phyloP scores from a whole-genome alignment of 768 basidiomycete species.

The Xanthoconium stramineum region DNA sequence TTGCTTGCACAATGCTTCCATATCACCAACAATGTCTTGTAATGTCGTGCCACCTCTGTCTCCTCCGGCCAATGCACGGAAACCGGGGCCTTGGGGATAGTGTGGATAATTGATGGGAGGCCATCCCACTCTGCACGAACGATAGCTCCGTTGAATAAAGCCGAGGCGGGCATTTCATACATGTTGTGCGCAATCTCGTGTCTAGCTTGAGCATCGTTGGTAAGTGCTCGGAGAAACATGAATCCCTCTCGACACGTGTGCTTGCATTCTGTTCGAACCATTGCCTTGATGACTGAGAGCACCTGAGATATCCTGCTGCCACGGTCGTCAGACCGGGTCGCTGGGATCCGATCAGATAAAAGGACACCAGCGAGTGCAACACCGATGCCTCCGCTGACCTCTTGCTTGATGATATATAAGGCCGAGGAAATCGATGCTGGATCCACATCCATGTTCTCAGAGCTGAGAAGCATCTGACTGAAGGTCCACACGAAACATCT shows the following conservation, averaged over 20 bases:
- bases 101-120: conserved; percentile 28
- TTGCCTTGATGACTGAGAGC: conserved; percentile 36
- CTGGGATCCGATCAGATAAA: conserved; percentile 21
- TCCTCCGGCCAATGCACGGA: conserved; percentile 35
- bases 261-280: conserved; percentile 30
- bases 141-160: conserved; percentile 47
- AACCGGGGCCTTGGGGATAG: conserved; percentile 23
- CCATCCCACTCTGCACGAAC: conserved; percentile 25
- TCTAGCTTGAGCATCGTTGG: conserved; percentile 21
- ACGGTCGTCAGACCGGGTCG: conserved; percentile 6
- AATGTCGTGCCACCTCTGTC: conserved; percentile 37
- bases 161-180: conserved; percentile 27
- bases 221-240: conserved; percentile 35
- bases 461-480: conserved; percentile 33
- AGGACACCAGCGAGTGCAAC: conserved; percentile 39
- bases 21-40: conserved; percentile 36
- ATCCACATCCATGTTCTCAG: conserved; percentile 21
- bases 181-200: conserved; percentile 1
- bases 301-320: conserved; percentile 31
- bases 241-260: conserved; percentile 33
- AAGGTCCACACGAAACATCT: conserved; percentile 56
- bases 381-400: conserved; percentile 44
- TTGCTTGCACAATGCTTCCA: conserved; percentile 35
- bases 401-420: conserved; percentile 45
- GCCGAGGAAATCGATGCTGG: conserved; percentile 33